Percentiles rank a stretch among this genome's conserved stretches.
phyloP scores from a whole-genome alignment of 768 basidiomycete species.

The Psilocybe cyanescens region DNA sequence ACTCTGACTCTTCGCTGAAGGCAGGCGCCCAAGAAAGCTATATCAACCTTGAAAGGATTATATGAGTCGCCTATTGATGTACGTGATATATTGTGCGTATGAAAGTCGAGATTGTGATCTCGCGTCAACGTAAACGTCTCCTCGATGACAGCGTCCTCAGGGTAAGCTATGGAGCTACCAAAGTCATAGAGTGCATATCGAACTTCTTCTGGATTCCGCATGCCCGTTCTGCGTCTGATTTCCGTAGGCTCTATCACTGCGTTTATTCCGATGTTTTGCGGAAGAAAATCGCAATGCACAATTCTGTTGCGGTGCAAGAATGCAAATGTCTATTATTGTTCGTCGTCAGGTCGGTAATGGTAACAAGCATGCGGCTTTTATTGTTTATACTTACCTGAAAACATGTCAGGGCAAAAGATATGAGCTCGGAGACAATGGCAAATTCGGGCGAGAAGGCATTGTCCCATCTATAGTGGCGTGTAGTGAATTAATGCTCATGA shows the following conservation, averaged over 20 bases:
- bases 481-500: not conserved
- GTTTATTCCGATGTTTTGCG: constrained; percentile 19
- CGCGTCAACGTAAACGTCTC: not conserved
- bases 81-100: not conserved
- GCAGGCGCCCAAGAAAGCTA: not conserved
- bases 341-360: not conserved
- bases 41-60: constrained; percentile 1
- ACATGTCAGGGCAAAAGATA: constrained; percentile 4
- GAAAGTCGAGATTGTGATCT: not conserved
- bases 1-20: not conserved
- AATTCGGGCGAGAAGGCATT: not conserved
- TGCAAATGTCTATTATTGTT: constrained; percentile 5
- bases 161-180: not conserved
- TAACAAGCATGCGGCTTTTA: not conserved
- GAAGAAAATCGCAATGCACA: constrained; percentile 15
- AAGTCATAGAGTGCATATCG: constrained; percentile 6
- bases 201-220: not conserved
- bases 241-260: not conserved
- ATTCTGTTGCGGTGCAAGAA: constrained; percentile 21
- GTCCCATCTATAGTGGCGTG: constrained; percentile 2
- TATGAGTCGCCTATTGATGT: not conserved
- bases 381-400: not conserved
- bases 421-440: constrained; percentile 3
- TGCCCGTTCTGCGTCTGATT: not conserved
- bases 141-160: not conserved